Conservation (phyloP, 2,329 filamentous ascomycete genomes). For the Elsinoe arachidis region DNA sequence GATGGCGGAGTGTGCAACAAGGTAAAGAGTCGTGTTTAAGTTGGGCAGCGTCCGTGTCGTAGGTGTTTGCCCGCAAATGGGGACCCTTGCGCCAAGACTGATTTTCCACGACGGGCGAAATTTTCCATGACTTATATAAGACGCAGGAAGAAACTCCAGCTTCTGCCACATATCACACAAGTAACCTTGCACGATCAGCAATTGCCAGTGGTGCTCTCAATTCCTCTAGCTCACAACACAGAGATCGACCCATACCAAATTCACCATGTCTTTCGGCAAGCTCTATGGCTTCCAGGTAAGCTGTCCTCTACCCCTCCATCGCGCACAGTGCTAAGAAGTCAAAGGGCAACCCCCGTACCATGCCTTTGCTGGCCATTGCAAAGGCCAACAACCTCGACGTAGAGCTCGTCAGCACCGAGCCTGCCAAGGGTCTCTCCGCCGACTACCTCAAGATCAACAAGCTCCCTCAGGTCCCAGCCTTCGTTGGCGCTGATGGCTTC, state of each 20-base stretch:
- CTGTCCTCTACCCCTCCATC: slow-evolving; percentile 16
- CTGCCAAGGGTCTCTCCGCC: slow-evolving; percentile 53
- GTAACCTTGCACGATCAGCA: not conserved
- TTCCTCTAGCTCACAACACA: slow-evolving; percentile 9
- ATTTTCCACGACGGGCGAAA: slow-evolving; percentile 31
- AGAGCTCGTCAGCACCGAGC: slow-evolving; percentile 67
- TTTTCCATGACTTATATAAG: slow-evolving; percentile 19
- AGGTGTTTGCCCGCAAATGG: too few relatives aligned
- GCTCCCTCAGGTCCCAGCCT: slow-evolving; percentile 86
- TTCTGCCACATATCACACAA: slow-evolving; percentile 10
- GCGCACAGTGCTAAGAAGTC: not conserved
- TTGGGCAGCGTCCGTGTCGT: slow-evolving; percentile 19
- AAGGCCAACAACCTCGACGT: slow-evolving; percentile 96
- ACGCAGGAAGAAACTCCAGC: slow-evolving; percentile 12
- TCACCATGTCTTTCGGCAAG: slow-evolving; percentile 72
- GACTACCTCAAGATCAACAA: slow-evolving; percentile 82
- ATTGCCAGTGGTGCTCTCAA: not conserved
- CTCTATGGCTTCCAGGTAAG: slow-evolving; percentile 80
- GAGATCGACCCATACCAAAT: slow-evolving; percentile 12
- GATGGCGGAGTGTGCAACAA: slow-evolving; percentile 31
- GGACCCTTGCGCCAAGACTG: slow-evolving; percentile 13
- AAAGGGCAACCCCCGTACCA: slow-evolving; percentile 82
- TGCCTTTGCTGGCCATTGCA: slow-evolving; percentile 81
- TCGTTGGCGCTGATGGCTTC: slow-evolving; percentile 87
- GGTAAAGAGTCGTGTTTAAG: slow-evolving; percentile 28